Evolutionary conservation across 768 basidiomycete species (phyloP).

Genomic region (Clitopilus hobsonii): DNA sequence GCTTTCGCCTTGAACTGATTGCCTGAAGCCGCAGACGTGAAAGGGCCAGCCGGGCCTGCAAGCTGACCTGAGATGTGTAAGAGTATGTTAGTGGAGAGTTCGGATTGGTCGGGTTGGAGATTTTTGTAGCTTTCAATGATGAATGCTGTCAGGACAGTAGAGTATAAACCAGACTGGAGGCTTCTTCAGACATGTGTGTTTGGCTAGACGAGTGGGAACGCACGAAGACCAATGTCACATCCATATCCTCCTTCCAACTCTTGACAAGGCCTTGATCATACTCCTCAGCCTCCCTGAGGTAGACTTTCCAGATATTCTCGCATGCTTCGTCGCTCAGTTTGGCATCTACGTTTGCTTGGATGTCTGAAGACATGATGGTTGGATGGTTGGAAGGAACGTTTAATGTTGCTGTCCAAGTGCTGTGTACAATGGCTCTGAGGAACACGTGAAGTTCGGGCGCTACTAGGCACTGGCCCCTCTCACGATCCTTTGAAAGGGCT

Average conservation of each 20-base stretch:
- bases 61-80: background rate
- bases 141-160: background rate
- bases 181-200: too few species aligned
- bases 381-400: too few species aligned
- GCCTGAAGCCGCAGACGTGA: background rate
- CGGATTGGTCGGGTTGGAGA: background rate
- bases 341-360: background rate
- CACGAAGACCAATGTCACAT: background rate
- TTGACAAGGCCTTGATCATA: background rate
- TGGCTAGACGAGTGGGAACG: background rate
- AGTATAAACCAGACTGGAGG: background rate
- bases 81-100: background rate
- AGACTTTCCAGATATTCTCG: background rate
- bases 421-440: too few species aligned
- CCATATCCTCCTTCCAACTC: background rate
- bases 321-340: background rate
- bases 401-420: too few species aligned
- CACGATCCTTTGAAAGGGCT: too few species aligned
- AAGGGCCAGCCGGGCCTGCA: background rate
- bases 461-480: too few species aligned
- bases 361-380: background rate
- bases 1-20: background rate
- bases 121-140: background rate
- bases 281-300: background rate
- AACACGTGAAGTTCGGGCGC: too few species aligned